Conservation (phyloP, 2,329 filamentous ascomycete genomes). For the Mycosphaerelloides madeirae region DNA sequence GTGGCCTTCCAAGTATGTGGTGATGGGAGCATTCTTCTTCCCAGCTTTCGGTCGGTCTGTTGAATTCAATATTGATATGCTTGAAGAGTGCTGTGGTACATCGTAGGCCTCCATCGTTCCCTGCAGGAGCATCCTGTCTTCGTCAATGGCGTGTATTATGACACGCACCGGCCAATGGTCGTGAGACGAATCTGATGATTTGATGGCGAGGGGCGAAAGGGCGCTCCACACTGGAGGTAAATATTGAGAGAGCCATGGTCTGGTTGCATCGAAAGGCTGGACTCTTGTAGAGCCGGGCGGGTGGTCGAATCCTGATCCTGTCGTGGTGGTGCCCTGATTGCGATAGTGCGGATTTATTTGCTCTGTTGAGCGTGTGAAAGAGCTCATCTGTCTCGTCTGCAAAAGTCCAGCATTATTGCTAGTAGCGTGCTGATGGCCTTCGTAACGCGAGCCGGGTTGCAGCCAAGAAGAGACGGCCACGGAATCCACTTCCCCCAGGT, state of each 20-base stretch:
- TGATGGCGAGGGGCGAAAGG: conserved; percentile 6
- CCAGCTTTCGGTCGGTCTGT: conserved; percentile 29
- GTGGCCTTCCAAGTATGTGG: conserved; percentile 64
- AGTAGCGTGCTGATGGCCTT: conserved; percentile 57
- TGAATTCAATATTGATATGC: conserved; percentile 23
- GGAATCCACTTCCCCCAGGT: conserved; percentile 48
- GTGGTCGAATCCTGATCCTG: conserved; percentile 22
- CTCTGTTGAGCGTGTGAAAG: conserved; percentile 21
- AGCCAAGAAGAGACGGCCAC: conserved; percentile 58
- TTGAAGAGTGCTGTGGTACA: conserved; percentile 48
- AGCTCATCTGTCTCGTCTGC: conserved; percentile 12
- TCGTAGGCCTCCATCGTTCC: conserved; percentile 69
- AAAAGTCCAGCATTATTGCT: conserved; percentile 23
- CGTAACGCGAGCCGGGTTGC: conserved; percentile 56
- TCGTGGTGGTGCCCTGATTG: conserved; percentile 6
- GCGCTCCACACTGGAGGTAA: conserved; percentile 21
- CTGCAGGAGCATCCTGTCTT: conserved; percentile 56
- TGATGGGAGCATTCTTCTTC: conserved; percentile 51
- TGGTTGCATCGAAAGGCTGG: conserved; percentile 28
- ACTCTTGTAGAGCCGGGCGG: conserved; percentile 25
- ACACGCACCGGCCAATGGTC: conserved; percentile 66
- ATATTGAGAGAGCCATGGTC: conserved; percentile 36
- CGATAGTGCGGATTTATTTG: conserved; percentile 31
- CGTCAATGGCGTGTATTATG: conserved; percentile 59
- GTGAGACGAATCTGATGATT: conserved; percentile 32